A percentile compares a stretch with the other conserved stretches of the same genome.
Evolutionary conservation across 805 yeast genomes (phyloP).

Genomic region (Candida krabiensis): DNA sequence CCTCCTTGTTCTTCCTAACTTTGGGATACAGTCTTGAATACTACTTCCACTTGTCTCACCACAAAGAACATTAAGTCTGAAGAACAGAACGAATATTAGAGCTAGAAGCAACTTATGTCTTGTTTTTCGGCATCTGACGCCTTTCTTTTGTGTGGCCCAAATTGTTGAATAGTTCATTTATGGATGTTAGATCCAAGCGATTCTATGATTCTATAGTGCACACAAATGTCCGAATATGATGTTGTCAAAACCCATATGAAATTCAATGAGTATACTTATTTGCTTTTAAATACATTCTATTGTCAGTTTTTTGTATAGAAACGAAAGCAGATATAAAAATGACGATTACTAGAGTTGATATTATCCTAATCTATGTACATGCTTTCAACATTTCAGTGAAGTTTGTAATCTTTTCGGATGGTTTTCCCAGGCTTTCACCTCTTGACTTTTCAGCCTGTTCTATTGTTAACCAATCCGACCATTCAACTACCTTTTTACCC

Average conservation of each 20-base stretch:
- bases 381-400: slow-evolving; percentile 48
- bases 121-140: no score
- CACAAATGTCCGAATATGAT: not conserved
- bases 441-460: slow-evolving; percentile 49
- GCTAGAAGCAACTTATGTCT: no score
- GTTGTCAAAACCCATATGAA: not conserved
- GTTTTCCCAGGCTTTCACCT: slow-evolving; percentile 52
- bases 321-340: not conserved
- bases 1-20: slow-evolving; percentile 63
- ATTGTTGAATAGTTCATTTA: not conserved
- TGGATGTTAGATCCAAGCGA: no score
- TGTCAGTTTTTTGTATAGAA: slow-evolving; percentile 14
- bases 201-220: not conserved
- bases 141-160: not conserved
- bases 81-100: no score
- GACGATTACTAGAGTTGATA: not conserved
- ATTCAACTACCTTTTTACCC: slow-evolving; percentile 38
- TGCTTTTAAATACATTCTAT: slow-evolving; percentile 7
- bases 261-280: slow-evolving; percentile 16
- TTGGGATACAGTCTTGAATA: slow-evolving; percentile 92
- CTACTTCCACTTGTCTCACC: slow-evolving; percentile 80
- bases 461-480: slow-evolving; percentile 69
- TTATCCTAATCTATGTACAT: slow-evolving; percentile 4
- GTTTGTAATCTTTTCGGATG: slow-evolving; percentile 56
- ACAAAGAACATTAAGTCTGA: slow-evolving; percentile 44